Base-by-base conservation (phyloP, 2,329 filamentous ascomycete species). In the Neofusicoccum laricinum region DNA sequence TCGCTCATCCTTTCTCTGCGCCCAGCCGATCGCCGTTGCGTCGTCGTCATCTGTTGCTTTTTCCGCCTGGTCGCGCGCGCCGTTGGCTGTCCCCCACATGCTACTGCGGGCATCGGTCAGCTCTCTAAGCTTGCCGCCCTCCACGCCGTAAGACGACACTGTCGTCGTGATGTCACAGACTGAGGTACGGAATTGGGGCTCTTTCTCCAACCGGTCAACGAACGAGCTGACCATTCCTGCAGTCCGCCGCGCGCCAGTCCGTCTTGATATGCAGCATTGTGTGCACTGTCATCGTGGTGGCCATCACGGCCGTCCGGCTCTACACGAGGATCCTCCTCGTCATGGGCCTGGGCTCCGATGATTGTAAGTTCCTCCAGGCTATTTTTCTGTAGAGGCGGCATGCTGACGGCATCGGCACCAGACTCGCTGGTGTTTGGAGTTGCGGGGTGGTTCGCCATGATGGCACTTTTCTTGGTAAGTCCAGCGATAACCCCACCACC, bases 311-410 rank as follows among this genome's bases (percentile, higher is more conserved):
- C 8, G 10, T 59, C 3, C 21, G 55, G 4, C 41, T 59, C 14
- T 59, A 59, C 55, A 59, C 55, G 10, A 46, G 55, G 46, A 48
- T 48, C n/a, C 12, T 45, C 21, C 40, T 59, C 17, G 55, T 59
- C 12, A 46, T 19, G 21, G 40, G 30, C 41, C 25, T 59, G 41
- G 55, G 55, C 10, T 48, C 55, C 4, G 55, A 59, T 46, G 55
- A 59, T 11, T 59, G 55, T 59, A n/a, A 15, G 53, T 14, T 3
- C 38, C 19, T 17, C 40, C 15, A 14, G 7, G 17, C 21, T 25
- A n/a, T 19, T 12, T 8, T 19, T 11, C 19, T 25, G 14, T 11
- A 36, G n/a, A 17, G 14, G 30, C 10, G 2, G 21, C 14, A 15
- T 19, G 30, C 40, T 59, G 38, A 46, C n/a, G 5, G n/a, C 6